Evolutionary conservation across 176 grass and related monocot species (phyloP).

Genomic region (Aegilops umbellulata): DNA sequence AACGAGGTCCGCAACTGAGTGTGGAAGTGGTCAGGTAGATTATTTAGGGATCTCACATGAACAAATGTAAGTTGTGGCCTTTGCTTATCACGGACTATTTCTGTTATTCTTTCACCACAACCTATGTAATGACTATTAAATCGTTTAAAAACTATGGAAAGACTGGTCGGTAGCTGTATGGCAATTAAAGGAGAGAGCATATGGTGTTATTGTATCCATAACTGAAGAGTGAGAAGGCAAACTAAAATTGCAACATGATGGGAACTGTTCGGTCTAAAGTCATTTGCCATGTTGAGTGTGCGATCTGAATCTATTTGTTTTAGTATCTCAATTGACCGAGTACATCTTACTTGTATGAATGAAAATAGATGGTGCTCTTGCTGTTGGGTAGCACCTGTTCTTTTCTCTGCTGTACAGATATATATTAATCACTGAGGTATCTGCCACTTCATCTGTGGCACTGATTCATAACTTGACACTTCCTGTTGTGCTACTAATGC

Average conservation of each 20-base stretch:
- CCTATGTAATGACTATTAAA: neutral
- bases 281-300: neutral
- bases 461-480: neutral
- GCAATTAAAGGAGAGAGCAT: neutral
- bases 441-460: neutral
- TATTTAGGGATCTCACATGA: neutral
- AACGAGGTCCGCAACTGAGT: neutral
- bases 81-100: neutral
- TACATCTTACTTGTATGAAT: neutral
- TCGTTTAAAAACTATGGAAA: neutral
- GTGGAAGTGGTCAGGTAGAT: neutral
- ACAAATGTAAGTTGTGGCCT: neutral
- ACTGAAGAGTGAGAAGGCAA: neutral
- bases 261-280: neutral
- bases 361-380: neutral
- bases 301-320: neutral
- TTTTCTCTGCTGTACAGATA: neutral
- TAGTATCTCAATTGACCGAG: conserved; percentile 5
- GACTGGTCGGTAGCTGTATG: neutral
- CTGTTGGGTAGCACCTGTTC: conserved; percentile 1
- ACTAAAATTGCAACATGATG: neutral
- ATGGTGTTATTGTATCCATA: neutral
- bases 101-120: neutral
- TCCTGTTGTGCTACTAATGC: conserved; percentile 25
- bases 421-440: neutral